These are phyloP conservation scores for Cucumis cinereus DNA, from an alignment of 306 rosid genomes.

Conservation along the genomic window DNA sequence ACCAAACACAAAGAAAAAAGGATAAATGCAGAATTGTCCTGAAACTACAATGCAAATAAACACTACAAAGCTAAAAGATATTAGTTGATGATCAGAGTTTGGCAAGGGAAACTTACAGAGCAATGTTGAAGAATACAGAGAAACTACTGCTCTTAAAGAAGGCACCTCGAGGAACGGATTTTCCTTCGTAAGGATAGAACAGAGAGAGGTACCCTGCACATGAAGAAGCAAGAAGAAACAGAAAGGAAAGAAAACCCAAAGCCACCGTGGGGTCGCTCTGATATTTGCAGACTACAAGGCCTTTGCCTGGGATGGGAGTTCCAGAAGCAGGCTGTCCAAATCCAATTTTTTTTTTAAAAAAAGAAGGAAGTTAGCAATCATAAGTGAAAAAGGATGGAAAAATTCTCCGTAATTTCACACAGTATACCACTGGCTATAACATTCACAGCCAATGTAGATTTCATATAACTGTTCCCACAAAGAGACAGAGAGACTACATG, in stretches of 20 bases:
- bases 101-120: conserved; percentile 35
- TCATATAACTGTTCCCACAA: neutral
- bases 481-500: neutral
- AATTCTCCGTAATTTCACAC: neutral
- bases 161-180: conserved; percentile 39
- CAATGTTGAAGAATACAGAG: conserved; percentile 41
- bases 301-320: conserved; percentile 23
- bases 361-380: neutral
- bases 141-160: conserved; percentile 35
- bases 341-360: too few relatives aligned
- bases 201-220: conserved; percentile 39
- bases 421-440: neutral
- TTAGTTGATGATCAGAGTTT: neutral
- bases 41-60: neutral
- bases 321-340: conserved; percentile 60
- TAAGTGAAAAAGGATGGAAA: neutral
- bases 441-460: neutral
- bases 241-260: conserved; percentile 49
- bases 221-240: conserved; percentile 44
- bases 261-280: conserved; percentile 48
- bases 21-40: too few relatives aligned
- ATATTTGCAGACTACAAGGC: conserved; percentile 45
- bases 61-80: neutral
- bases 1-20: too few relatives aligned
- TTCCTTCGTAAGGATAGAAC: conserved; percentile 69